These are phyloP conservation scores for Macrophomina tecta DNA, from an alignment of 2,329 filamentous ascomycete genomes.

Conservation along the genomic window DNA sequence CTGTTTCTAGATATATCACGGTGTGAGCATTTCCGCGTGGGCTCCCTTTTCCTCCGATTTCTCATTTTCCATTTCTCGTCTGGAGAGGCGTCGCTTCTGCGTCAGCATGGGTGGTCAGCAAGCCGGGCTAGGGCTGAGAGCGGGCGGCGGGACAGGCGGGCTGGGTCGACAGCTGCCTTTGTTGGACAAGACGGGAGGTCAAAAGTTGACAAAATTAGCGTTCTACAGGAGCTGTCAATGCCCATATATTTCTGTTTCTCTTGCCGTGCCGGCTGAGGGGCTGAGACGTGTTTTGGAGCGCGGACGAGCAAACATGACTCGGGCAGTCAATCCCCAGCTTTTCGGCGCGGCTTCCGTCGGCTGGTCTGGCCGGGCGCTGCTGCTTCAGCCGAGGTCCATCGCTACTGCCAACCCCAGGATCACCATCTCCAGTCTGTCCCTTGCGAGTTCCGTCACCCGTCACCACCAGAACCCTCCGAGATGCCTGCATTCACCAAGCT, in stretches of 20 bases:
- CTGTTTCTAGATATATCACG: slow-evolving; percentile 25
- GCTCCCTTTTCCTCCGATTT: not conserved
- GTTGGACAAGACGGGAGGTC: slow-evolving; percentile 22
- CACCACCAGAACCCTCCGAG: not conserved
- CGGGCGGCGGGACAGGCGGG: slow-evolving; percentile 1
- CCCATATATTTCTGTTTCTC: not conserved
- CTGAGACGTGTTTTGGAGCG: not conserved
- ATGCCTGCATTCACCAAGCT: slow-evolving; percentile 40
- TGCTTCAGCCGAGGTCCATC: slow-evolving; percentile 20
- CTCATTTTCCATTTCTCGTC: not conserved
- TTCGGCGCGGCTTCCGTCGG: slow-evolving; percentile 24
- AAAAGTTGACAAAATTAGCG: slow-evolving; percentile 25
- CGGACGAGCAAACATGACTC: not conserved
- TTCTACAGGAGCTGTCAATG: slow-evolving; percentile 2
- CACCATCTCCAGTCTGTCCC: not conserved
- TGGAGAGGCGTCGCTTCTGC: not conserved
- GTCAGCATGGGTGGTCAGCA: slow-evolving; percentile 26
- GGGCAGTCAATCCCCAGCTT: slow-evolving; percentile 10
- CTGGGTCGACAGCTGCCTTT: slow-evolving; percentile 23
- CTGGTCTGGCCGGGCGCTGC: not conserved
- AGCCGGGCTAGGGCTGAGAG: not conserved
- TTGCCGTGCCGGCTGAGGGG: not conserved
- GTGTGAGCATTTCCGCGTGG: slow-evolving; percentile 28
- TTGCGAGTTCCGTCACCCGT: not conserved
- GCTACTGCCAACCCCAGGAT: not conserved